phyloP scores from a whole-genome alignment of 1,284 basidiomycete genomes.

The Tilletiaria anomala region DNA sequence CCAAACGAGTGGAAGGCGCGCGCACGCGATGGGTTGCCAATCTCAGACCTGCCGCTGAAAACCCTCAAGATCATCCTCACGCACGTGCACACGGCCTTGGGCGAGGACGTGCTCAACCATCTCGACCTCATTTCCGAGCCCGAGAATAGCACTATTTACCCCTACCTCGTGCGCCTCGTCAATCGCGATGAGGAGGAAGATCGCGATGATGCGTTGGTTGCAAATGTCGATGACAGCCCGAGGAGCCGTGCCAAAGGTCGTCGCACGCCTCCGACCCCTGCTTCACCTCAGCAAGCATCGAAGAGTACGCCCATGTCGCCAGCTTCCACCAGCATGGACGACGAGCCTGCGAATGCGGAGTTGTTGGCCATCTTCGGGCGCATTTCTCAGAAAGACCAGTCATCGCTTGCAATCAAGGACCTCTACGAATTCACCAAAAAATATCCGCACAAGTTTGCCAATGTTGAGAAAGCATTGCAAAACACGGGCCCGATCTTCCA shows the following conservation, averaged over 20 bases:
- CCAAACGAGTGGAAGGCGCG: slow-evolving; percentile 90
- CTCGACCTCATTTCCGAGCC: slow-evolving; percentile 28
- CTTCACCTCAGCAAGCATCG: not conserved
- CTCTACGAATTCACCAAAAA: slow-evolving; percentile 84
- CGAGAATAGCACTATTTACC: slow-evolving; percentile 32
- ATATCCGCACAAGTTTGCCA: slow-evolving; percentile 70
- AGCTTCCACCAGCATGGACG: slow-evolving; percentile 40
- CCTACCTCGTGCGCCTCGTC: slow-evolving; percentile 28
- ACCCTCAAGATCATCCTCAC: slow-evolving; percentile 59
- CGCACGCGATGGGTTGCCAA: slow-evolving; percentile 73
- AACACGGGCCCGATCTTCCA: slow-evolving; percentile 43
- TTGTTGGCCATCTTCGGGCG: slow-evolving; percentile 70
- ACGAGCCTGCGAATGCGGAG: slow-evolving; percentile 62
- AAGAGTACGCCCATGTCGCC: not conserved
- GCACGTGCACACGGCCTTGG: slow-evolving; percentile 40
- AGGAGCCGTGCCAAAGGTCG: not conserved
- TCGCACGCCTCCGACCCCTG: not conserved
- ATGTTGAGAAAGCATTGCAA: slow-evolving; percentile 49
- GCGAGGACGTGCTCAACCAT: slow-evolving; percentile 25
- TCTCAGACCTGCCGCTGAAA: slow-evolving; percentile 89
- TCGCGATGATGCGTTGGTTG: slow-evolving; percentile 6
- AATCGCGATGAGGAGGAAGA: slow-evolving; percentile 14
- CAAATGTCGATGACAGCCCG: slow-evolving; percentile 47
- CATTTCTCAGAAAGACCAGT: slow-evolving; percentile 68
- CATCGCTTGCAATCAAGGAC: slow-evolving; percentile 78